phyloP scores from a whole-genome alignment of 192 early-diverging fungal species.

The Backusella luteola region DNA sequence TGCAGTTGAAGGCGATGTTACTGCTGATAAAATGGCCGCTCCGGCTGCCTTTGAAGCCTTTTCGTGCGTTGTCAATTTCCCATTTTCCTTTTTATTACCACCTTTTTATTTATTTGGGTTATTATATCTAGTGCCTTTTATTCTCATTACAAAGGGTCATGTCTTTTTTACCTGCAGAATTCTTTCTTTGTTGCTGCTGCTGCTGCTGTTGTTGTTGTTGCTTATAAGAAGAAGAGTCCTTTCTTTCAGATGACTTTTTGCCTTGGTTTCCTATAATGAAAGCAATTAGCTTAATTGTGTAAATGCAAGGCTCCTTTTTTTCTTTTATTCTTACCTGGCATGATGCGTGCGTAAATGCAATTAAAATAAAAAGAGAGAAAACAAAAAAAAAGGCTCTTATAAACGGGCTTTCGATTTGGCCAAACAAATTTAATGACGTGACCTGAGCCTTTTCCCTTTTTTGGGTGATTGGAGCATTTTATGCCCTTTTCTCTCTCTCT shows the following conservation, averaged over 20 bases:
- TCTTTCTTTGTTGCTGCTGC: constrained; percentile 7
- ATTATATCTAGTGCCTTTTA: background rate
- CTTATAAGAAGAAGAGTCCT: background rate
- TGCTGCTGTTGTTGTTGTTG: background rate
- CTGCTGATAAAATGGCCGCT: constrained; percentile 18
- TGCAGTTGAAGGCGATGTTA: constrained; percentile 3
- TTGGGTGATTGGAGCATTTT: background rate
- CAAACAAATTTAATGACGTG: background rate
- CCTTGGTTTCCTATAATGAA: background rate
- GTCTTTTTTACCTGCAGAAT: constrained; percentile 8
- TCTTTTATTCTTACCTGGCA: background rate
- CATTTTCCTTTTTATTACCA: constrained; percentile 4
- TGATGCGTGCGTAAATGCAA: background rate
- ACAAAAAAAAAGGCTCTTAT: background rate
- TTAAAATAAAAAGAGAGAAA: background rate
- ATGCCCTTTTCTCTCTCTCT: too few species aligned
- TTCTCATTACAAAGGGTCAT: too few species aligned
- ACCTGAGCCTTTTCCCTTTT: background rate
- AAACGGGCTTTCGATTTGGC: background rate
- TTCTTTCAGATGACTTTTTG: constrained; percentile 10
- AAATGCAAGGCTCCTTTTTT: background rate
- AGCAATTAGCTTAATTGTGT: too few species aligned
- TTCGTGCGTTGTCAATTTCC: background rate
- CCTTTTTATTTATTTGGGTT: background rate
- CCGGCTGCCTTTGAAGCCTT: constrained; percentile 5